Base-by-base conservation (phyloP, 2,329 filamentous ascomycete species). In the Pestalotiopsis sp. region DNA sequence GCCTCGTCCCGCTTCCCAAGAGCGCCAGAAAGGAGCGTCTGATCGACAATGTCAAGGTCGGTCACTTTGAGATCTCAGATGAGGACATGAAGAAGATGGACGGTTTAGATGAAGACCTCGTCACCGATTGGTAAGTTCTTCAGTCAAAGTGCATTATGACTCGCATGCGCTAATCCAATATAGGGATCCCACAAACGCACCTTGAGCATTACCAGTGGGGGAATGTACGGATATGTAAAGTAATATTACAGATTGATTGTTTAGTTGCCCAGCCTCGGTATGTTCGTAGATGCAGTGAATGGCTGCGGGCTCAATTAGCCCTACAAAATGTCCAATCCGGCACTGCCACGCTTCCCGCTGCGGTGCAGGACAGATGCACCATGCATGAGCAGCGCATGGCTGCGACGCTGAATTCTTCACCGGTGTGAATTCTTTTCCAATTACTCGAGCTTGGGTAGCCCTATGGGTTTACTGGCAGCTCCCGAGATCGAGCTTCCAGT, bases 1-100 rank as follows among this genome's bases (percentile, higher is more conserved):
- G 88, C 45, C 91, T 90, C 74, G 87, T 94, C 59, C 89, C 91
- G 4, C 81, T 95, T 70, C 92, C 92, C 4, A 95, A 96, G 85
- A 93, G 91, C 76, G 83, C 87, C 25, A 87, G 83, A 69, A 83
- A 83, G 75, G 85, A 87, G 63, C 85, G 92, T 31, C 90, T 94
- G 67, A 73, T 86, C 4, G 87, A 90, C 76, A 95, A 94, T 76
- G 88, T 84, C 3, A 79, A 88, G 49, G 83, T 94, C 13, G 86
- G 84, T 1, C 81, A 82, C 0, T 90, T 93, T 71, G 83, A 86
- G 66, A 90, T 94, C 65, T 84, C 84, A 0, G 82, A 84, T n/a
- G 83, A 78, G n/a, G 91, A 93, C 75, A 86, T 94, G 85, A 77
- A 84, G 72, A 79, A 65, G 4, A 80, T 94, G 84, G 89, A 93